Base-by-base conservation (phyloP, 2,329 filamentous ascomycete species). In the Exophiala sp. region DNA sequence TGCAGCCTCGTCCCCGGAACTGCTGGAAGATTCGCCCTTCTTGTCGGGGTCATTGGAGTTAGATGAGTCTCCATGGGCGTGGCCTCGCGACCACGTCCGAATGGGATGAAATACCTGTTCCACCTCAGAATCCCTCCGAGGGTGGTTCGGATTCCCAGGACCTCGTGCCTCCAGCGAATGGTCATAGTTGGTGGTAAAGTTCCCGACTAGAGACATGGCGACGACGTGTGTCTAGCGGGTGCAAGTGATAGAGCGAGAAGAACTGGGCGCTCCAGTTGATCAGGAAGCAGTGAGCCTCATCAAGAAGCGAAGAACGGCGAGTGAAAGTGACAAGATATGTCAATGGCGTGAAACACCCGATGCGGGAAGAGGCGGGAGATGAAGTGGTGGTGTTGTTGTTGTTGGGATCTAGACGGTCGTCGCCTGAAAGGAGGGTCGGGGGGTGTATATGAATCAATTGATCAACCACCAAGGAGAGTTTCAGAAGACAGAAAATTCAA, bases 181-280 rank as follows among this genome's bases (percentile, higher is more conserved):
- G 48, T 55, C 52, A 27, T 30, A 32, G 35, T 55, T 55, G 44
- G 47, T 35, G 11, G 40, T 49, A 32, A 55, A 49, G 21, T 52
- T 55, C 32, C 53, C 53, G 10, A 55, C 53, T n/a, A 55, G 42
- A 43, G 53, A 55, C 53, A 55, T 55, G 3, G 42, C 37, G 37
- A 18, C 34, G 8, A 19, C 6, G 34, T 22, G 2, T 39, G 7
- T 44, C 13, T n/a, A 27, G 48, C 19, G 42, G 27, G 23, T 16
- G 7, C n/a, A 8, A 37, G 13, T 6, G 34, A 37, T 7, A 13
- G 39, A 24, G 8, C 6, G 21, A 1, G 16, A 30, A 29, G 24
- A 19, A 43, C 22, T n/a, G 24, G 39, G 21, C 39, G 18, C 39
- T 41, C 21, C 1, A 24, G 10, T 5, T 10, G 24, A 27, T 27